phyloP scores from a whole-genome alignment of 2,329 filamentous ascomycete species.

The Thyridium curvatum region DNA sequence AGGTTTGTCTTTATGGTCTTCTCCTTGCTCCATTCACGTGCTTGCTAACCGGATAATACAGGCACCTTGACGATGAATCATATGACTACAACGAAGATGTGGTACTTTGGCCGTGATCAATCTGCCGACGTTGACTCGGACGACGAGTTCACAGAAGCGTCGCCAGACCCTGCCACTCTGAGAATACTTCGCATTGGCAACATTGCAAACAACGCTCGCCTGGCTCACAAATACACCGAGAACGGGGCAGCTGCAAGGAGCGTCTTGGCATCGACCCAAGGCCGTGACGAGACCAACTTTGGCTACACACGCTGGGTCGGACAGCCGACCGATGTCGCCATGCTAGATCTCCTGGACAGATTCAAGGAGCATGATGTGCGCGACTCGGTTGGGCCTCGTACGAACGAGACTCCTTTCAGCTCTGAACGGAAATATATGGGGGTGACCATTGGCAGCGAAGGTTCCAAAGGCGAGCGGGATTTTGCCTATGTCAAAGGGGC shows the following conservation, averaged over 20 bases:
- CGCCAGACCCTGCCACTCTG: conserved; percentile 67
- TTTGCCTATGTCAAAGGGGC: conserved; percentile 95
- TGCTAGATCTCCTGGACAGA: conserved; percentile 84
- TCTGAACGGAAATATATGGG: conserved; percentile 99
- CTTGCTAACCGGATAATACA: conserved; percentile 22
- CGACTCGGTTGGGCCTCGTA: conserved; percentile 74
- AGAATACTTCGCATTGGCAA: conserved; percentile 89
- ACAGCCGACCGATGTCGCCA: conserved; percentile 95
- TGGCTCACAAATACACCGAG: conserved; percentile 67
- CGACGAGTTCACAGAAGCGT: conserved; percentile 44
- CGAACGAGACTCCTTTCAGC: conserved; percentile 88
- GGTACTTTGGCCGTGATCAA: conserved; percentile 71
- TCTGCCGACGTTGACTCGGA: conserved; percentile 48
- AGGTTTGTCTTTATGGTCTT: no score
- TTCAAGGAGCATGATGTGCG: conserved; percentile 90
- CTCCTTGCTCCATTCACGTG: no score
- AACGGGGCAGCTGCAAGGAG: conserved; percentile 67
- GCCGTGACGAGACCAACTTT: conserved; percentile 47
- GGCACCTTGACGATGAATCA: conserved; percentile 94
- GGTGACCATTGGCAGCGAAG: conserved; percentile 67
- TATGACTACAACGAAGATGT: conserved; percentile 96
- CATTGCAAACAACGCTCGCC: conserved; percentile 87
- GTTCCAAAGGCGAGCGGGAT: conserved; percentile 57
- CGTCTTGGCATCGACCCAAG: conserved; percentile 78
- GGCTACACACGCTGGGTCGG: conserved; percentile 87